Evolutionary conservation across 805 yeast species (phyloP).

Genomic region (Wickerhamiella occidentalis): DNA sequence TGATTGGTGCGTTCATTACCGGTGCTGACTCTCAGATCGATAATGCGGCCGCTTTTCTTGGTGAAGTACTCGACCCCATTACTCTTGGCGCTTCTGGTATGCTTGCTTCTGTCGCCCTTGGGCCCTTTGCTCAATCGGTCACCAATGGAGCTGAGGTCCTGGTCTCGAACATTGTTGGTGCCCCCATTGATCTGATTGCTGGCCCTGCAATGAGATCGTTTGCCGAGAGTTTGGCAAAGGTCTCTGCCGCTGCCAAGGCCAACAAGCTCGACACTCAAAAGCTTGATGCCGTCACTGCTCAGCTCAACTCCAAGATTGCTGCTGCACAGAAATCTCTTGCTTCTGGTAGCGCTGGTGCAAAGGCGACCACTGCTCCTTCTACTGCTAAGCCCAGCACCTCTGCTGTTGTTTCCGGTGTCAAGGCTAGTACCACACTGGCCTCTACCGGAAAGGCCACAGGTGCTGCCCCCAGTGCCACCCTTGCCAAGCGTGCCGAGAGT

Average conservation of each 20-base stretch:
- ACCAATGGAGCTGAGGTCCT: slow-evolving; percentile 27
- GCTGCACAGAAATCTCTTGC: slow-evolving; percentile 34
- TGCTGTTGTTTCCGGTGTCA: slow-evolving; percentile 11
- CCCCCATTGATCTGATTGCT: slow-evolving; percentile 18
- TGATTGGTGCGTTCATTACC: slow-evolving; percentile 21
- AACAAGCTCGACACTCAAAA: slow-evolving; percentile 12
- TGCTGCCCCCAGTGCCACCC: slow-evolving; percentile 28
- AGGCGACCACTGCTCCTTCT: slow-evolving; percentile 27
- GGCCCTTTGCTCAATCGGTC: slow-evolving; percentile 24
- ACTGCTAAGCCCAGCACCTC: neutral
- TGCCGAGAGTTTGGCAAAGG: slow-evolving; percentile 16
- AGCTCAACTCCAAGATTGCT: slow-evolving; percentile 25
- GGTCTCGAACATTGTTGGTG: slow-evolving; percentile 22
- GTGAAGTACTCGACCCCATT: slow-evolving; percentile 17
- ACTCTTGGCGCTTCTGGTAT: slow-evolving; percentile 22
- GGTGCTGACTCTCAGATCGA: slow-evolving; percentile 28
- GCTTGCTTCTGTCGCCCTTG: slow-evolving; percentile 21
- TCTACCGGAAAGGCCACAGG: slow-evolving; percentile 34
- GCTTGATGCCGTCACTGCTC: slow-evolving; percentile 1
- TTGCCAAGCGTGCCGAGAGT: slow-evolving; percentile 12
- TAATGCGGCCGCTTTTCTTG: slow-evolving; percentile 21
- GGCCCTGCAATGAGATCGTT: slow-evolving; percentile 22
- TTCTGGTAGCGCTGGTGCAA: slow-evolving; percentile 18
- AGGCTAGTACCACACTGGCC: slow-evolving; percentile 18
- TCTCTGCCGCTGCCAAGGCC: slow-evolving; percentile 20